These are phyloP conservation scores for Plasmodium relictum DNA, from an alignment of 169 alveolate species.

Conservation along the genomic window DNA sequence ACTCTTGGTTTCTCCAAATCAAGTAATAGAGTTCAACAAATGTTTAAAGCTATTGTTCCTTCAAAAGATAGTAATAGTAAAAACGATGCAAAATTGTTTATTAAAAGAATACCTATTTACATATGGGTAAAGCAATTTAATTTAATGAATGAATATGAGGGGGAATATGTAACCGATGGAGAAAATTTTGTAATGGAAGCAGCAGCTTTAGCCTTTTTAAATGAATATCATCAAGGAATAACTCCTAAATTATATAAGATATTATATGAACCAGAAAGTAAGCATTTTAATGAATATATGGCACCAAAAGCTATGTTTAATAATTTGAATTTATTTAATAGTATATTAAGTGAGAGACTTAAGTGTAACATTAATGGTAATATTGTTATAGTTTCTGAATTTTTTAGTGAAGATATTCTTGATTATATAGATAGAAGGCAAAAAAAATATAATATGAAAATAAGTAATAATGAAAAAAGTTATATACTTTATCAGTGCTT, in stretches of 20 bases:
- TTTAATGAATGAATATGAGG: conserved; percentile 82
- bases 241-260: conserved; percentile 83
- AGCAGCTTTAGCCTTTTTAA: conserved; percentile 83
- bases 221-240: conserved; percentile 76
- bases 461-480: conserved; percentile 81
- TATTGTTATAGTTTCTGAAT: conserved; percentile 81
- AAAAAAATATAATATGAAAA: conserved; percentile 72
- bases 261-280: conserved; percentile 78
- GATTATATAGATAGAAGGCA: conserved; percentile 79
- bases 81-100: conserved; percentile 75
- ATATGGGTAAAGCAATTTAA: conserved; percentile 86
- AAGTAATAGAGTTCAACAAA: conserved; percentile 83
- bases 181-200: conserved; percentile 89
- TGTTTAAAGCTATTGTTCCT: conserved; percentile 73
- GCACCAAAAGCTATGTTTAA: conserved; percentile 21
- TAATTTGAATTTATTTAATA: conserved; percentile 67
- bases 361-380: conserved; percentile 77
- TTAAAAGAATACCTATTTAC: conserved; percentile 83
- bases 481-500: conserved; percentile 80
- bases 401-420: conserved; percentile 81
- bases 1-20: conserved; percentile 83
- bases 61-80: conserved; percentile 34
- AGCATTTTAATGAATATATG: neutral
- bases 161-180: conserved; percentile 87
- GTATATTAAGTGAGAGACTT: conserved; percentile 31